Percentiles rank a stretch among this genome's conserved stretches.
Conservation (phyloP, 306 rosid species). For the Cucurbita argyrosperma region DNA sequence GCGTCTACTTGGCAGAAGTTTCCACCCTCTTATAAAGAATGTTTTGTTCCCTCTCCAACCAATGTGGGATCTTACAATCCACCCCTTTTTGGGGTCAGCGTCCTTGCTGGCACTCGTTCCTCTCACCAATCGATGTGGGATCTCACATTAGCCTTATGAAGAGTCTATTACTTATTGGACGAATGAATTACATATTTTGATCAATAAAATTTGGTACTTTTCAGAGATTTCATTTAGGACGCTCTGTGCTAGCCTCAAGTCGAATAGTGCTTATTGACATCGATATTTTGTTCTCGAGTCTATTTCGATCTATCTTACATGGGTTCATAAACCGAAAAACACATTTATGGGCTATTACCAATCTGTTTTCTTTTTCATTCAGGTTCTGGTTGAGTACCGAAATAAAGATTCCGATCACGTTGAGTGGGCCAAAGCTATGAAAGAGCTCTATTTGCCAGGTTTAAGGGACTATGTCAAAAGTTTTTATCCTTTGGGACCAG, state of each 20-base stretch:
- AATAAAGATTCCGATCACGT: slow-evolving; percentile 85
- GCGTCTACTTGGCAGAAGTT: too few species aligned
- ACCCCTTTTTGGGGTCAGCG: too few species aligned
- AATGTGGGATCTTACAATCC: too few species aligned
- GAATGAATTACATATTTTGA: neutral
- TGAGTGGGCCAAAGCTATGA: slow-evolving; percentile 94
- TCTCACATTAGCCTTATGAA: neutral
- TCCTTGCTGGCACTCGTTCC: too few species aligned
- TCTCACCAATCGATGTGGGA: too few species aligned
- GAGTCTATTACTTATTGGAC: neutral
- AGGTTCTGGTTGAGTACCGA: slow-evolving; percentile 86
- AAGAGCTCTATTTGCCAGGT: slow-evolving; percentile 88
- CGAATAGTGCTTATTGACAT: neutral
- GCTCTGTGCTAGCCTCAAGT: neutral
- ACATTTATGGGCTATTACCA: neutral
- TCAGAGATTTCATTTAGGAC: neutral
- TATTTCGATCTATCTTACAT: neutral
- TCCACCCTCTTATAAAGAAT: too few species aligned
- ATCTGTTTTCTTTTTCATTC: slow-evolving; percentile 12
- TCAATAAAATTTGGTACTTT: neutral
- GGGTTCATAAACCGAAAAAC: neutral
- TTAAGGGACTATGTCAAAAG: slow-evolving; percentile 83
- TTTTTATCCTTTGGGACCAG: slow-evolving; percentile 77
- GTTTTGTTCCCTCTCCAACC: too few species aligned
- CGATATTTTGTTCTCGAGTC: neutral